phyloP scores from a whole-genome alignment of 1,139 yeast genomes.

The Geotrichum cucujoidarum region DNA sequence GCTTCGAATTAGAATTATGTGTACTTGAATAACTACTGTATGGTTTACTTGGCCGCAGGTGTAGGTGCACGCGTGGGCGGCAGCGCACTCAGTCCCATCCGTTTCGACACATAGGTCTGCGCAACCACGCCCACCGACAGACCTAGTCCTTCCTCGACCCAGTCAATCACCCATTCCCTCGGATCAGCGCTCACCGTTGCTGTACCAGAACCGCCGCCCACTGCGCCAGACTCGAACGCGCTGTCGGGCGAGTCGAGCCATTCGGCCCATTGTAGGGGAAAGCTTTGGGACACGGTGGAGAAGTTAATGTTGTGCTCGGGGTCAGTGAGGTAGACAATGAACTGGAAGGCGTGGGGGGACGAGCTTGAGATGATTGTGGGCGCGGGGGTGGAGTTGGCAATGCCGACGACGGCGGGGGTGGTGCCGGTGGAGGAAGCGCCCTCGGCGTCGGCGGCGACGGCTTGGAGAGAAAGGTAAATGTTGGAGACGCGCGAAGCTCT shows the following conservation, averaged over 20 bases:
- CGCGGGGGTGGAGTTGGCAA: slow-evolving; percentile 23
- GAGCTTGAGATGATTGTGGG: slow-evolving; percentile 26
- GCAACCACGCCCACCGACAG: slow-evolving; percentile 81
- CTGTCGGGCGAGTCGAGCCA: slow-evolving; percentile 56
- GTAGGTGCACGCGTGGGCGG: slow-evolving; percentile 14
- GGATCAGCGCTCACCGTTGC: slow-evolving; percentile 57
- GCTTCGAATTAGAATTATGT: background rate
- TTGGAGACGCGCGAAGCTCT: slow-evolving; percentile 45
- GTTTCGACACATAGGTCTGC: slow-evolving; percentile 80
- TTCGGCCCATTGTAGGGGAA: slow-evolving; percentile 82
- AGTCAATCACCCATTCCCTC: slow-evolving; percentile 88
- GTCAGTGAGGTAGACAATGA: slow-evolving; percentile 71
- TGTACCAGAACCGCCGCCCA: slow-evolving; percentile 10
- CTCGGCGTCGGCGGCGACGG: slow-evolving; percentile 41
- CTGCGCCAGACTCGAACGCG: slow-evolving; percentile 32
- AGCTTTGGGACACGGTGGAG: slow-evolving; percentile 76
- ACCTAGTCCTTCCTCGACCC: slow-evolving; percentile 81
- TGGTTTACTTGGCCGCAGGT: slow-evolving; percentile 1
- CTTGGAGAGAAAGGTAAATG: slow-evolving; percentile 75
- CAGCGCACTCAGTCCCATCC: slow-evolving; percentile 63
- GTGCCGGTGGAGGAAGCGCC: slow-evolving; percentile 39
- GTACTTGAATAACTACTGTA: background rate
- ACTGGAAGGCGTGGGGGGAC: slow-evolving; percentile 49
- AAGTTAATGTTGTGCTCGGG: slow-evolving; percentile 70
- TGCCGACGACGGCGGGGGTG: slow-evolving; percentile 1